Evolutionary conservation across 352 stramenopile species (phyloP).

Genomic region (Pythium volutum): DNA sequence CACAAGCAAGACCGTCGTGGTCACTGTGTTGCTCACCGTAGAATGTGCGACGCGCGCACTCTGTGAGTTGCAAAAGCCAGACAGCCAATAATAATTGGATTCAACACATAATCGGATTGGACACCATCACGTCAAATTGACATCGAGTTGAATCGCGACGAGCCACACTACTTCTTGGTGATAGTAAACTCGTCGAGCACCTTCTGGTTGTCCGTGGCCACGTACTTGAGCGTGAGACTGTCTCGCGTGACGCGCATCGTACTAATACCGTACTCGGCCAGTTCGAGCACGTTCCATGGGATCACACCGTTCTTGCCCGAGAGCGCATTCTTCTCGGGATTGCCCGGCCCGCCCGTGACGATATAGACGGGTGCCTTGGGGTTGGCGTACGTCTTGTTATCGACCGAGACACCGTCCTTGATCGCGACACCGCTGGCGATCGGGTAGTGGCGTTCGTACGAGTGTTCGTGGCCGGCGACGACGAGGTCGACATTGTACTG

Average conservation of each 20-base stretch:
- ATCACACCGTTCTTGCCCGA: slow-evolving; percentile 31
- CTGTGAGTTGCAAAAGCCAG: no score
- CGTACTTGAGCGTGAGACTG: slow-evolving; percentile 32
- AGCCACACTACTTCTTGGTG: background rate
- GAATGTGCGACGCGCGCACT: no score
- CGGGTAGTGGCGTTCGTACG: slow-evolving; percentile 49
- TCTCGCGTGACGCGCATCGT: slow-evolving; percentile 32
- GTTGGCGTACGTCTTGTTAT: slow-evolving; percentile 35
- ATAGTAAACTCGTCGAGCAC: slow-evolving; percentile 3
- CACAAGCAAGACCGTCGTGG: no score
- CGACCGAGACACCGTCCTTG: slow-evolving; percentile 41
- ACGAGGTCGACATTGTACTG: slow-evolving; percentile 58
- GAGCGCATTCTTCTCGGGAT: background rate
- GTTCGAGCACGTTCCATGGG: slow-evolving; percentile 35
- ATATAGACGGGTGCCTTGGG: slow-evolving; percentile 50
- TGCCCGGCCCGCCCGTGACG: slow-evolving; percentile 35
- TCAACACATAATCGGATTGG: no score
- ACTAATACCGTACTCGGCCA: slow-evolving; percentile 42
- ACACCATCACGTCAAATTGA: no score
- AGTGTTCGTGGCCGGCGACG: slow-evolving; percentile 42
- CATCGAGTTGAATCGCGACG: no score
- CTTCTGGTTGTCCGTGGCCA: slow-evolving; percentile 19
- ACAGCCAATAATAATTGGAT: no score
- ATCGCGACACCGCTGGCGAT: slow-evolving; percentile 32
- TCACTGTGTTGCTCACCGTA: no score